phyloP scores from a whole-genome alignment of 228 moss, liverwort and hornwort genomes.

The Sphagnum fallax region DNA sequence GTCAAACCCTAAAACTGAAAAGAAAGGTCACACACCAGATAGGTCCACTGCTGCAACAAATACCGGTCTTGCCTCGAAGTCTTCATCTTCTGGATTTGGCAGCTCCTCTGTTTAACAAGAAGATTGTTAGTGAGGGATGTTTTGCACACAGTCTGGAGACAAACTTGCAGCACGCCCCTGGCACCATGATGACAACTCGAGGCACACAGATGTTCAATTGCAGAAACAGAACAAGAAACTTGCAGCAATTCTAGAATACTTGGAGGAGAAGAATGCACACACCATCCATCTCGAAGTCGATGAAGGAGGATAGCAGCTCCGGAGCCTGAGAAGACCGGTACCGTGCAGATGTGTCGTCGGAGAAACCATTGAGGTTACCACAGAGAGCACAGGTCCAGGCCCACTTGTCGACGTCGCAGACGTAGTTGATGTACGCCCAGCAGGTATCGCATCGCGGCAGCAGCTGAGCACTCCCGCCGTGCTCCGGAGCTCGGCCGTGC shows the following conservation, averaged over 20 bases:
- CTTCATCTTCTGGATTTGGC: constrained; percentile 22
- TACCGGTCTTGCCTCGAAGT: constrained; percentile 77
- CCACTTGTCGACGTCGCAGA: constrained; percentile 83
- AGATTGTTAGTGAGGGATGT: not conserved
- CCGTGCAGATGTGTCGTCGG: constrained; percentile 44
- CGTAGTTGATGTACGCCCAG: constrained; percentile 85
- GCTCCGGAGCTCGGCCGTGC: constrained; percentile 47
- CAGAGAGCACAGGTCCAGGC: constrained; percentile 88
- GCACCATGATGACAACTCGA: too few species aligned
- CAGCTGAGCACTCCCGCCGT: constrained; percentile 57
- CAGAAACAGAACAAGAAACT: too few species aligned
- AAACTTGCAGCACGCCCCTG: too few species aligned
- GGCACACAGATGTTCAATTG: too few species aligned
- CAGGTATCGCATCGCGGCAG: constrained; percentile 93
- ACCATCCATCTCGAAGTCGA: constrained; percentile 89
- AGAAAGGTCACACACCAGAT: constrained; percentile 50
- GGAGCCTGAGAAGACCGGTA: constrained; percentile 46
- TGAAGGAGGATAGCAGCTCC: constrained; percentile 72
- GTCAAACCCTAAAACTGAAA: not conserved
- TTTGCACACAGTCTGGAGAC: too few species aligned
- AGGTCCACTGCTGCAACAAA: constrained; percentile 97
- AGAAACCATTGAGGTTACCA: constrained; percentile 68
- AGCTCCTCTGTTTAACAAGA: constrained; percentile 52
- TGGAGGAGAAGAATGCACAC: constrained; percentile 3
- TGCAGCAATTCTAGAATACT: not conserved